Conservation (phyloP, 768 basidiomycete genomes). For the Clitopilus hobsonii region DNA sequence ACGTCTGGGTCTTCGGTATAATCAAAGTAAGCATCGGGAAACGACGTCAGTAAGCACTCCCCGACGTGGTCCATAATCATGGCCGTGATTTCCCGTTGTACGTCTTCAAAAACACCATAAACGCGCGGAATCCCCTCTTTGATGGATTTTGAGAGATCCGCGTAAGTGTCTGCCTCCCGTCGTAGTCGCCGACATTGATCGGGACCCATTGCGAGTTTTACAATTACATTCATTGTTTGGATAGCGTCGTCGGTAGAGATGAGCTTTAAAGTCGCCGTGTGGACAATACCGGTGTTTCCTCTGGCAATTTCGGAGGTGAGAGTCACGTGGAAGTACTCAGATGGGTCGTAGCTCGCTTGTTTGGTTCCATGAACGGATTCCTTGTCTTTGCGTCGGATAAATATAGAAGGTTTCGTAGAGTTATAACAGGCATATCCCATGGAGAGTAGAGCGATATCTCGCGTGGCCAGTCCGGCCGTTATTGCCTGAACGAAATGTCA, state of each 20-base stretch:
- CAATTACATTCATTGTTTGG: conserved; percentile 3
- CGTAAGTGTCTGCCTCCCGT: conserved; percentile 9
- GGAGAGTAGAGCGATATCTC: background rate
- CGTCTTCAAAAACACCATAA: conserved; percentile 10
- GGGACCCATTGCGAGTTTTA: conserved; percentile 9
- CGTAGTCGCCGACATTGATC: conserved; percentile 7
- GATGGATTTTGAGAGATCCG: background rate
- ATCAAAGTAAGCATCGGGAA: background rate
- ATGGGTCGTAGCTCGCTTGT: background rate
- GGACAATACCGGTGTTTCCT: conserved; percentile 7
- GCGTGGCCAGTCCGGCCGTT: background rate
- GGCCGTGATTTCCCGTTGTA: conserved; percentile 1
- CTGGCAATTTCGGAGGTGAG: conserved; percentile 4
- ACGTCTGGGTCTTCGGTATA: too few species aligned
- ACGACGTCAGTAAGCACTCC: background rate
- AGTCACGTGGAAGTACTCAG: background rate
- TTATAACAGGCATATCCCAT: background rate
- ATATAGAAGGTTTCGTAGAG: background rate
- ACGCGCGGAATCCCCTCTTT: conserved; percentile 1
- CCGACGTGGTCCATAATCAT: conserved; percentile 5
- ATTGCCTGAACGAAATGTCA: background rate
- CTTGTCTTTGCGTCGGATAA: background rate
- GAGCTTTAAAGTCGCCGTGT: conserved; percentile 7
- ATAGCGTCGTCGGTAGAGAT: background rate
- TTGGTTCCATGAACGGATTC: background rate